phyloP scores from a whole-genome alignment of 2,329 filamentous ascomycete species.

The Penicillium nordicum region DNA sequence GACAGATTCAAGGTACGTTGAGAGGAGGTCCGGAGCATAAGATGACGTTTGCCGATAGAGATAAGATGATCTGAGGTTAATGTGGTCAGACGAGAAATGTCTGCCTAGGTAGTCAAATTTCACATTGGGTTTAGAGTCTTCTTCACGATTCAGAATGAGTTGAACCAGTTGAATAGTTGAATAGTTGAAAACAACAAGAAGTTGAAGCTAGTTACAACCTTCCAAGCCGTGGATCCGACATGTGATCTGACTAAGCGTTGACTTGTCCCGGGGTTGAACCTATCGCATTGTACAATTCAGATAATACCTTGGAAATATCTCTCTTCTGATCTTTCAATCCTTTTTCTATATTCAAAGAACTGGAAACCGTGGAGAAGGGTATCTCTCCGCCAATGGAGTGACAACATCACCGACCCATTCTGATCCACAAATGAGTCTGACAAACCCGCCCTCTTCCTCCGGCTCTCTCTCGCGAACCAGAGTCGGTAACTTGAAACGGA shows the following conservation, averaged over 20 bases:
- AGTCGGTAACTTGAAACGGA: conserved; percentile 41
- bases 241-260: conserved; percentile 9
- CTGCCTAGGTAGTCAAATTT: background rate
- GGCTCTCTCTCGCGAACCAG: conserved; percentile 39
- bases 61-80: background rate
- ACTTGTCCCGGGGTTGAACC: background rate
- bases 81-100: background rate
- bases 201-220: background rate
- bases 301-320: background rate
- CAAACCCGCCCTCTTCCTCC: conserved; percentile 42
- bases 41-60: background rate
- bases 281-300: conserved; percentile 3
- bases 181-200: background rate
- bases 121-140: background rate
- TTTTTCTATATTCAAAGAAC: background rate
- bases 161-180: background rate
- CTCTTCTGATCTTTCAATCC: background rate
- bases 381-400: conserved; percentile 10
- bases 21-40: background rate
- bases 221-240: background rate
- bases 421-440: conserved; percentile 39
- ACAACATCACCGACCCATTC: background rate
- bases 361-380: background rate
- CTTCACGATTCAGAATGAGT: background rate
- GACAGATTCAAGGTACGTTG: background rate